Evolutionary conservation across 2,329 filamentous ascomycete genomes (phyloP), one percentile per base, ranked within the genome.

Genomic region (Colletotrichum viniferum): DNA sequence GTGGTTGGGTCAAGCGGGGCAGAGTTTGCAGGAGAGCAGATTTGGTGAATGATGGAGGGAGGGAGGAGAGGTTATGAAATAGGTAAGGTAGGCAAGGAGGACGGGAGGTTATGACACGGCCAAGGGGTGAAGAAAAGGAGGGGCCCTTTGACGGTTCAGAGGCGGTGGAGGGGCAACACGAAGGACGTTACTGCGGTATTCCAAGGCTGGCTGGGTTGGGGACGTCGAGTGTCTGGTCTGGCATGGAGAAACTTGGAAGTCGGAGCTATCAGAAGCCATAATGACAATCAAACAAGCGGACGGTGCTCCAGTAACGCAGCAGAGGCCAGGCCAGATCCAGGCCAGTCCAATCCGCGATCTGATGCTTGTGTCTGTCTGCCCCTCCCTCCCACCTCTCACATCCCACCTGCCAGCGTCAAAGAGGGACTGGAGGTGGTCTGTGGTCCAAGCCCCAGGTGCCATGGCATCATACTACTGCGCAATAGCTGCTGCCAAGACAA

Each of bases 401-500:
- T 72, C 38, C 58, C 68, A 36, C 60, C 32, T 65, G 36, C 55
- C 62, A 52, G 64, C 34, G 55, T 67, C 62, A 60, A 48, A 74
- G 32, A 60, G 34, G 48, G 56, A 58, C 65, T 32, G 36, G 43
- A 48, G 34, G 69, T 73, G 69, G 63, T 73, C 64, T 69, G 69
- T 69, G 73, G 70, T 52, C 43, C 69, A 69, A 73, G 69, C 73
- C 73, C 69, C 63, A 69, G 58, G 61, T 55, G 74, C 74, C 74
- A 76, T 76, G 71, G 74, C 74, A 76, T 76, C 74, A 76, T 76
- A 76, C 71, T 74, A 74, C 71, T 69, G 65, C 61, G 74, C 60
- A 71, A 64, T 76, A 76, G 73, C 70, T 73, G 58, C 58, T 26
- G 74, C 74, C 74, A 76, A 76, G 74, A n/a, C 60, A 36, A 34